These are phyloP conservation scores for Boletellus sp. DNA, from an alignment of 1,284 basidiomycete genomes.

Conservation along the genomic window DNA sequence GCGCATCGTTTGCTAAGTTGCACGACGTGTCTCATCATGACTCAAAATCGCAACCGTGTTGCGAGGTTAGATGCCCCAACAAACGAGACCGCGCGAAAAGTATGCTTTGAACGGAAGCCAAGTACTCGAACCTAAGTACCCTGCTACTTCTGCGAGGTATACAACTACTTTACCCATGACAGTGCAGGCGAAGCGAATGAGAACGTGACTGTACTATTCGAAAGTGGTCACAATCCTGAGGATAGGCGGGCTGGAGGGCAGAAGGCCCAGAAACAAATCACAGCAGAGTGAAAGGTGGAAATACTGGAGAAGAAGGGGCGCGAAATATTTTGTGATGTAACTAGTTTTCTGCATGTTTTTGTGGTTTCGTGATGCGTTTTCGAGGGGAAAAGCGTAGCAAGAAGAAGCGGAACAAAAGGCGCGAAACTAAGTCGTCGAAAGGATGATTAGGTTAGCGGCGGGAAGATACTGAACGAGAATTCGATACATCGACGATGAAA, in stretches of 20 bases:
- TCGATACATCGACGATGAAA: conserved; percentile 33
- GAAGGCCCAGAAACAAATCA: conserved; percentile 31
- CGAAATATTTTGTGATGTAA: conserved; percentile 43
- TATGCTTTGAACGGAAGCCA: conserved; percentile 4
- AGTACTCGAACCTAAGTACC: conserved; percentile 24
- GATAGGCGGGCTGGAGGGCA: conserved; percentile 3
- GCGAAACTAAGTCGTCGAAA: conserved; percentile 32
- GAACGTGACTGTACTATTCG: conserved; percentile 23
- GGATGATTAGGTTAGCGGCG: conserved; percentile 35
- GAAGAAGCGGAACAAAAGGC: conserved; percentile 31
- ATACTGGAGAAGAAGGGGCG: conserved; percentile 22
- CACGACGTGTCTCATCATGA: not conserved
- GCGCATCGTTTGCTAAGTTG: not conserved
- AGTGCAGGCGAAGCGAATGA: conserved; percentile 22
- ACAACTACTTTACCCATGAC: conserved; percentile 46
- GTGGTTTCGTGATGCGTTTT: conserved; percentile 38
- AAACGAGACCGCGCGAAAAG: not conserved
- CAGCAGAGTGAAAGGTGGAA: conserved; percentile 14
- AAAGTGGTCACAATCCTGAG: conserved; percentile 17
- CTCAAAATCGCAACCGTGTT: not conserved
- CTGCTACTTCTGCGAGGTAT: conserved; percentile 21
- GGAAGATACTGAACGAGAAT: conserved; percentile 32
- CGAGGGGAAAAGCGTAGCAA: conserved; percentile 34
- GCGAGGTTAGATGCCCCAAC: not conserved
- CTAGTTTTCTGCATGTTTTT: conserved; percentile 50